Percentiles rank a stretch among this genome's conserved stretches.
These are phyloP conservation scores for Eutrema japonicum DNA, from an alignment of 345 rosid genomes.

Conservation along the genomic window DNA sequence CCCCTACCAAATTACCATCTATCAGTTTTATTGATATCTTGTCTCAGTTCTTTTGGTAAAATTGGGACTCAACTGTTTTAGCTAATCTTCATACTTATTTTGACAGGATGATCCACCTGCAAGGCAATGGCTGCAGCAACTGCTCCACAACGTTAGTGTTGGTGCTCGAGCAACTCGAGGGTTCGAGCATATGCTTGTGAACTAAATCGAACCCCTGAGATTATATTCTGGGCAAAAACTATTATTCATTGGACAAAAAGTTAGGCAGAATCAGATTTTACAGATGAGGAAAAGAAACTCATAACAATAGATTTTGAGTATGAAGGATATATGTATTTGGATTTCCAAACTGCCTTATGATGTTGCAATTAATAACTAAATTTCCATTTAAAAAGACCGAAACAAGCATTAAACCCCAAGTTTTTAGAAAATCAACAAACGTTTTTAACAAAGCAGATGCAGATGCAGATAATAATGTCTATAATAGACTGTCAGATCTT, in stretches of 20 bases:
- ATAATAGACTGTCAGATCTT: constrained; percentile 92
- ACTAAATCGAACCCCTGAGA: constrained; percentile 29
- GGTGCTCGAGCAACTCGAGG: constrained; percentile 53
- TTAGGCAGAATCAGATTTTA: constrained; percentile 24
- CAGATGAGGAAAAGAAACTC: constrained; percentile 25
- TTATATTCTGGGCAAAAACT: constrained; percentile 11
- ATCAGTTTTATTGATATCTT: not conserved
- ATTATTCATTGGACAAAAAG: constrained; percentile 28
- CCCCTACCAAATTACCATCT: not conserved
- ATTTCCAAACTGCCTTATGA: constrained; percentile 17
- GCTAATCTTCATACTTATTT: constrained; percentile 19
- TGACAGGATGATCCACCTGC: constrained; percentile 84
- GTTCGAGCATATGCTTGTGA: constrained; percentile 70
- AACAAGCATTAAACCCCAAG: constrained; percentile 10
- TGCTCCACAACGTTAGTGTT: constrained; percentile 65
- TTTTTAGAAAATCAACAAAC: constrained; percentile 21
- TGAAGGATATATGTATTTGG: constrained; percentile 36
- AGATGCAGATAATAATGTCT: constrained; percentile 38
- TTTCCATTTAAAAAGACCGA: constrained; percentile 17
- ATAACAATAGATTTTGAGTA: constrained; percentile 19
- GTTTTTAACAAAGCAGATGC: constrained; percentile 21
- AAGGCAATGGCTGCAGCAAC: constrained; percentile 78
- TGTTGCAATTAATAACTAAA: constrained; percentile 31
- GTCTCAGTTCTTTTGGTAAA: not conserved
- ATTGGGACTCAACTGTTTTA: constrained; percentile 1